Conservation (phyloP, 345 rosid species). For the Eutrema heterophyllum region DNA sequence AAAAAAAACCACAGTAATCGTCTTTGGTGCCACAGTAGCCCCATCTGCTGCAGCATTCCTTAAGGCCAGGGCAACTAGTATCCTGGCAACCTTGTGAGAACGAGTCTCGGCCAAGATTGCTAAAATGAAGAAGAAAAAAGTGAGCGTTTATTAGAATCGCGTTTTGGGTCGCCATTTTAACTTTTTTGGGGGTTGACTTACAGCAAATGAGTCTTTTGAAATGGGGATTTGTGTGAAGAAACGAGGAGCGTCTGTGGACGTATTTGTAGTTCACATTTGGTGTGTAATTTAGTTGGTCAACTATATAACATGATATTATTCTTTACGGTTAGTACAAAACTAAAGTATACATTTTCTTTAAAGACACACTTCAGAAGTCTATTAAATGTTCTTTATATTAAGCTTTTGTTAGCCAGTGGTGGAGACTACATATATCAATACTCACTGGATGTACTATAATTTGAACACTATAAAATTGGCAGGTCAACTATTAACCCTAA, state of each 20-base stretch:
- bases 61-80: conserved; percentile 11
- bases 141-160: not conserved
- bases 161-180: not conserved
- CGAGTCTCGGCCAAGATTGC: not conserved
- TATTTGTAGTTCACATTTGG: not conserved
- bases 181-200: not conserved
- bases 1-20: conserved; percentile 14
- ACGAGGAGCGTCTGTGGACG: not conserved
- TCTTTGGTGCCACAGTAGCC: conserved; percentile 15
- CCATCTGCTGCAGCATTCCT: conserved; percentile 28
- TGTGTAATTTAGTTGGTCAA: not conserved
- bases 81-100: conserved; percentile 18
- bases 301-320: not conserved
- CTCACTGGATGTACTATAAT: not conserved
- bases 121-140: not conserved
- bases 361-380: not conserved
- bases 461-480: not conserved
- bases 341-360: not conserved
- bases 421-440: not conserved
- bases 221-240: not conserved
- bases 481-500: not conserved
- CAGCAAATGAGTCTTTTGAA: not conserved
- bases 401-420: not conserved
- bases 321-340: not conserved
- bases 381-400: not conserved